Conservation (phyloP, 176 grass and related monocot genomes). For the Echinochloa phyllopogon region DNA sequence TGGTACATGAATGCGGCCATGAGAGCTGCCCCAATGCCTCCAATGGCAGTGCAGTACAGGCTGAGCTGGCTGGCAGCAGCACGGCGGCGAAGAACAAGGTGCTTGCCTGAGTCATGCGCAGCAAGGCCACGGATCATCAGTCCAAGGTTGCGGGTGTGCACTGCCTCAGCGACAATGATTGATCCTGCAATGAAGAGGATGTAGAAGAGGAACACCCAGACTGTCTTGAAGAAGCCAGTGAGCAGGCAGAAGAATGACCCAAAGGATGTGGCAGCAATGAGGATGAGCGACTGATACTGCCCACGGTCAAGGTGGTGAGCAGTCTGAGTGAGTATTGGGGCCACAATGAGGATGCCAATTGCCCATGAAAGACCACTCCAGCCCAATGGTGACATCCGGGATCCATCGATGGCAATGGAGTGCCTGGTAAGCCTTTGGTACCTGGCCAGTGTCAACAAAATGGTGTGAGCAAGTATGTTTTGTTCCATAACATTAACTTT, state of each 20-base stretch:
- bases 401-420: conserved; percentile 62
- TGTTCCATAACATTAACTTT: conserved; percentile 17
- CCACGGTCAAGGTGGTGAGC: conserved; percentile 82
- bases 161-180: conserved; percentile 63
- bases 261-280: conserved; percentile 67
- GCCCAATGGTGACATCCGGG: conserved; percentile 63
- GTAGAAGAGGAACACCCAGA: conserved; percentile 87
- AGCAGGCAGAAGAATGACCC: conserved; percentile 82
- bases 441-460: conserved; percentile 52
- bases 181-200: conserved; percentile 62
- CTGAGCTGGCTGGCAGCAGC: conserved; percentile 70
- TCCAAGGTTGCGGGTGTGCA: conserved; percentile 77
- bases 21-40: conserved; percentile 79
- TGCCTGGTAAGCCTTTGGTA: conserved; percentile 73
- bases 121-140: conserved; percentile 78
- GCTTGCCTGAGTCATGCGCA: conserved; percentile 60
- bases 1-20: conserved; percentile 93
- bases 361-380: conserved; percentile 95
- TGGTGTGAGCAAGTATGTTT: conserved; percentile 35
- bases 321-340: conserved; percentile 66
- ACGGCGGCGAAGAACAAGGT: conserved; percentile 63
- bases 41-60: conserved; percentile 67
- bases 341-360: conserved; percentile 58
- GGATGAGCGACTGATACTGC: conserved; percentile 72
- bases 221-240: conserved; percentile 95